Evolutionary conservation across 2,329 filamentous ascomycete genomes (phyloP), one percentile per base, ranked within the genome.

Genomic region (Neonectria punicea): DNA sequence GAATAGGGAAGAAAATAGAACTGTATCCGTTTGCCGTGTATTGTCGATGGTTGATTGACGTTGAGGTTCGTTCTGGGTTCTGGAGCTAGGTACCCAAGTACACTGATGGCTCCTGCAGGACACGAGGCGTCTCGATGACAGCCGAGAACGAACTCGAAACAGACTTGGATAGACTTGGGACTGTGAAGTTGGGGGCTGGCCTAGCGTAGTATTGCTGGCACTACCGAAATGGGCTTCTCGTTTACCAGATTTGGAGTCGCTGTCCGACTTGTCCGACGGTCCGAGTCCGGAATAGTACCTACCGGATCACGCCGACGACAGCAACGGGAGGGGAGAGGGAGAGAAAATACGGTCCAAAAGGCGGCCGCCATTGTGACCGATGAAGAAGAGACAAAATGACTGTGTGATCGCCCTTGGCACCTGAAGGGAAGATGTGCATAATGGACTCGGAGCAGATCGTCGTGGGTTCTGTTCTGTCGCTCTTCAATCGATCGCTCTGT

Each of bases 1-100:
- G 10, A 18, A 18, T n/a, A 43, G n/a, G 39, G n/a, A 43, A 20
- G 8, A 39, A 53, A 66, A 53, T 59, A 61, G 51, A 60, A 20
- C 36, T 16, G 36, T 39, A 20, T 10, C 30, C 28, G 30, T 51
- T n/a, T 39, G 32, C 28, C 9, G 16, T 9, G 5, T 51, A 20
- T 51, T 16, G 5, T 32, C n/a, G 28, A 7, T 20, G 25, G 18
- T 25, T 9, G 5, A 43, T 43, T 43, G 39, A 43, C n/a, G 16
- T 18, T 18, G 39, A 20, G n/a, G n/a, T 43, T 10, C 8, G 9
- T 20, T 3, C n/a, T 25, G n/a, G 4, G 16, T n/a, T 20, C 9
- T 10, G 39, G n/a, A 9, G 5, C 25, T 25, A 25, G n/a, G 16
- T 43, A 5, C n/a, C 9, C 10, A 43, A 11, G n/a, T 20, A n/a